Percentiles rank a stretch among this genome's conserved stretches.
Evolutionary conservation across 1,284 basidiomycete species (phyloP).

Genomic region (Anthracocystis panici-leucophaei): DNA sequence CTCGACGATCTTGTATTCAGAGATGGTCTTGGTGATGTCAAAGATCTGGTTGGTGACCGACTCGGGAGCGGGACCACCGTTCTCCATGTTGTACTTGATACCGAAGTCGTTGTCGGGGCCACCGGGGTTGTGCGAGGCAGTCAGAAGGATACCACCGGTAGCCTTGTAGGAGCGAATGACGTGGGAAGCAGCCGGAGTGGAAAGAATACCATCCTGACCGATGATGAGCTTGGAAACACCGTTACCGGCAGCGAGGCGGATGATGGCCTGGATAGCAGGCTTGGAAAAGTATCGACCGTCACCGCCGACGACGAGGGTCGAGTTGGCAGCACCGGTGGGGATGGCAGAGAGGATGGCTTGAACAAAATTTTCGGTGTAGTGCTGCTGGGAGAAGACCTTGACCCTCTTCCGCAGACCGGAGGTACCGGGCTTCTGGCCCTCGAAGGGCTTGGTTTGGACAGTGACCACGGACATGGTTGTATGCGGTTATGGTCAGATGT

Average conservation of each 20-base stretch:
- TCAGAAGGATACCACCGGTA: constrained; percentile 94
- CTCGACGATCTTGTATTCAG: constrained; percentile 86
- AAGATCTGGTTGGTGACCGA: constrained; percentile 92
- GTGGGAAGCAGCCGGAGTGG: constrained; percentile 95
- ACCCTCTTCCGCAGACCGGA: constrained; percentile 68
- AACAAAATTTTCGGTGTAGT: constrained; percentile 99
- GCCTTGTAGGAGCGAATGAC: constrained; percentile 95
- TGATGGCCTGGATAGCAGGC: constrained; percentile 89
- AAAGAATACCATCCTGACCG: constrained; percentile 85
- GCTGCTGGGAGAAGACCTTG: constrained; percentile 73
- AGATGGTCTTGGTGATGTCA: constrained; percentile 87
- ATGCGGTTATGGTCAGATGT: constrained; percentile 6
- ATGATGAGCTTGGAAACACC: constrained; percentile 68
- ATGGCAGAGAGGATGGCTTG: constrained; percentile 95
- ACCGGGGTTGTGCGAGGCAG: constrained; percentile 98
- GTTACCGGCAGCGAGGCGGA: constrained; percentile 90
- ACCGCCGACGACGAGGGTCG: constrained; percentile 93
- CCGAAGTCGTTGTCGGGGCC: constrained; percentile 98
- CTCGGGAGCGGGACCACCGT: constrained; percentile 97
- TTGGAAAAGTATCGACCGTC: constrained; percentile 95
- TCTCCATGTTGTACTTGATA: constrained; percentile 98
- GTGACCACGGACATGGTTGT: constrained; percentile 59
- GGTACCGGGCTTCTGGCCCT: constrained; percentile 69
- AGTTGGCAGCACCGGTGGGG: constrained; percentile 76
- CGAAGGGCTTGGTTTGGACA: constrained; percentile 65